A percentile compares a stretch with the other conserved stretches of the same genome.
phyloP scores from a whole-genome alignment of 148 eudicot species.

The Euryodendron excelsum region DNA sequence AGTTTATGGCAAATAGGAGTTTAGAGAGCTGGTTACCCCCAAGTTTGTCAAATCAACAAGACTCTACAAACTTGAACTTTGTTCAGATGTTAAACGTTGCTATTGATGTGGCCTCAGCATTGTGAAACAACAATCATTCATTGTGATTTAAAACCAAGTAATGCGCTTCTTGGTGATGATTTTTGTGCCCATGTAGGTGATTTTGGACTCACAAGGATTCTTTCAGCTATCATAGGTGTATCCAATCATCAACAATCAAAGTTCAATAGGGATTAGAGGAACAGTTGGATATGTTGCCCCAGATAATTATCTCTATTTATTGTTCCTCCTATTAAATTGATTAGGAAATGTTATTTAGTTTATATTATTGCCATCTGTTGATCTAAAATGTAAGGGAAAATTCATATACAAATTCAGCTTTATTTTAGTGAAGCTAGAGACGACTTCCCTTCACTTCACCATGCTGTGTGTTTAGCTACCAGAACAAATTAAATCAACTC shows the following conservation, averaged over 20 bases:
- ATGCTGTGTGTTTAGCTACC: too few relatives aligned
- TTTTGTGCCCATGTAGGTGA: constrained; percentile 18
- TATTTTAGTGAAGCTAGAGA: too few relatives aligned
- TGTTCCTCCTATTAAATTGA: neutral
- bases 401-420: too few relatives aligned
- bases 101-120: constrained; percentile 17
- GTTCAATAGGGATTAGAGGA: neutral
- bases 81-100: constrained; percentile 16
- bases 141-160: neutral
- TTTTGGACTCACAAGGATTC: constrained; percentile 20
- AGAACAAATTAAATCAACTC: too few relatives aligned
- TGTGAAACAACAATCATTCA: constrained; percentile 2
- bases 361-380: neutral
- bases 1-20: constrained; percentile 18
- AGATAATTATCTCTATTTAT: neutral
- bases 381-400: neutral
- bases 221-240: neutral
- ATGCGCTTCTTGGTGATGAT: constrained; percentile 18
- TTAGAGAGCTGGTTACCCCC: constrained; percentile 20
- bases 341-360: neutral
- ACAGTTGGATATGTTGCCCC: constrained; percentile 13
- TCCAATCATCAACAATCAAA: neutral
- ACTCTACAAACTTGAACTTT: neutral
- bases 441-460: too few relatives aligned
- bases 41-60: neutral